A percentile compares a stretch with the other conserved stretches of the same genome.
phyloP scores from a whole-genome alignment of 352 stramenopile species.

The Pythium vanterpoolii region DNA sequence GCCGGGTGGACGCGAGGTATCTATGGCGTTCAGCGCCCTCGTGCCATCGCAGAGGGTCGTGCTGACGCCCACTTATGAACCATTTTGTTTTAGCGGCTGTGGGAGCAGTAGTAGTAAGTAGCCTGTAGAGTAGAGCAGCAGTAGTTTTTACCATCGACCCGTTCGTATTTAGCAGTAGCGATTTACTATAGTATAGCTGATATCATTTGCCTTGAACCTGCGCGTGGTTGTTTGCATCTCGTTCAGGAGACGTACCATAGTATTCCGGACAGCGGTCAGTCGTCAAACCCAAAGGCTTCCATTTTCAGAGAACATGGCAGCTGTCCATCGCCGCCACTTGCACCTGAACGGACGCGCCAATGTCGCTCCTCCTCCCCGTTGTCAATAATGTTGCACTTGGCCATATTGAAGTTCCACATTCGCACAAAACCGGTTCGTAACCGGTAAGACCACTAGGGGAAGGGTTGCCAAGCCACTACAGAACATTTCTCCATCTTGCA shows the following conservation, averaged over 20 bases:
- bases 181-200: background rate
- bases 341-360: too few relatives aligned
- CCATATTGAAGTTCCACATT: slow-evolving; percentile 13
- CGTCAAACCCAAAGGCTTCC: too few relatives aligned
- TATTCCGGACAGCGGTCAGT: too few relatives aligned
- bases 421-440: background rate
- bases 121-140: slow-evolving; percentile 19
- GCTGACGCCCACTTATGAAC: slow-evolving; percentile 5
- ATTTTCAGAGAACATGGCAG: too few relatives aligned
- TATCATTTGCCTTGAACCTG: background rate
- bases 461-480: background rate
- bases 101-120: slow-evolving; percentile 18
- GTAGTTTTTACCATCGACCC: background rate
- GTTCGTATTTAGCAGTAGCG: slow-evolving; percentile 20
- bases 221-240: background rate
- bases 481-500: background rate
- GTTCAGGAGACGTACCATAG: background rate
- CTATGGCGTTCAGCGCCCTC: slow-evolving; percentile 2
- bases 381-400: slow-evolving; percentile 14
- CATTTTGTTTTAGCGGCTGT: slow-evolving; percentile 19
- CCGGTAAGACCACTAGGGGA: background rate
- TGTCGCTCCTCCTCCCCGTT: too few relatives aligned
- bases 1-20: slow-evolving; percentile 4
- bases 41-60: background rate
- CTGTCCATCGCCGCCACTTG: too few relatives aligned